Base-by-base conservation (phyloP, 2,329 filamentous ascomycete genomes). In the Ceratocystis smalleyi region DNA sequence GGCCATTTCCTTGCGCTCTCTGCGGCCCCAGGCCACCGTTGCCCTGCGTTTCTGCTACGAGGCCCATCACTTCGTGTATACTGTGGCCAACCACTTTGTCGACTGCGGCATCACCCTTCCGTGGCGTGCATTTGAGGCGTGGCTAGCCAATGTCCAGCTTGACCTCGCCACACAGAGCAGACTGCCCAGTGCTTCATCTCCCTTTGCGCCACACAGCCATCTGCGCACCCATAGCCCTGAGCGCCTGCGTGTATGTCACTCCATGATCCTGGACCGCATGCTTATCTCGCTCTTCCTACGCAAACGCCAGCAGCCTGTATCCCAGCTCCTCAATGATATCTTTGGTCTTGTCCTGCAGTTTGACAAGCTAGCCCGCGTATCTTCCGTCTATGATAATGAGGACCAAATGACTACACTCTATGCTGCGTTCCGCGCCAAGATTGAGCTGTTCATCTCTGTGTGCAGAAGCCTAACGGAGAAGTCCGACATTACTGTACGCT, bases 11-110 rank as follows among this genome's bases (percentile, higher is more conserved):
- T 72, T 43, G 65, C 72, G 70, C 4, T 73, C 70, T 3, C 69
- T 69, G 15, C 76, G 74, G 71, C 66, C 70, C 30, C 68, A 73
- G 66, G 71, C 71, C 57, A 75, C 73, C 71, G 68, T 59, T 55
- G 72, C 17, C 69, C 69, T 15, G 71, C 75, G 81, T 60, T 91
- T 96, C 68, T 80, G 85, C 5, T 79, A 86, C 45, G 88, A 95
- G 71, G 86, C 89, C 0, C 85, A 89, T 63, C 87, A 94, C 72
- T 91, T 97, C 68, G 79, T 95, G 27, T 80, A 82, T 0, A 82
- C 82, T 8, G 74, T 96, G 0, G 82, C 84, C 47, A 81, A 85
- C 0, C 94, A 96, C 71, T 87, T 91, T 69, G 86, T 95, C 68
- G 88, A 92, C 65, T 81, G 84, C 0, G 91, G 87, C 1, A 85